phyloP scores from a whole-genome alignment of 495 filamentous ascomycete species.

The Aspergillus homomorphus region DNA sequence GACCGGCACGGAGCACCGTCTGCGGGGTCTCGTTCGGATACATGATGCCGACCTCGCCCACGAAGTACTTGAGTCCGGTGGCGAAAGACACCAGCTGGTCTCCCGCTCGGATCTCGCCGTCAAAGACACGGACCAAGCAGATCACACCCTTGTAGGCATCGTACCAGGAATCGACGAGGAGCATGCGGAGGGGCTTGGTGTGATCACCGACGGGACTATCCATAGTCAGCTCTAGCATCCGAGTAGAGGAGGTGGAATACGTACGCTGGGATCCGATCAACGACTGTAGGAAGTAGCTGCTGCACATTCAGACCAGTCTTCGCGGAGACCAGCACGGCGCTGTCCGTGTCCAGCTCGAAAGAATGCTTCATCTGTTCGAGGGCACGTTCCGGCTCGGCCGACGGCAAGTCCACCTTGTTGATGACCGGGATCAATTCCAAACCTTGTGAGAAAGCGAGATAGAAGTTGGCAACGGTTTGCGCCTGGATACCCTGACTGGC shows the following conservation, averaged over 20 bases:
- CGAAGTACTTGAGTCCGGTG: constrained; percentile 80
- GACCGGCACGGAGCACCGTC: constrained; percentile 75
- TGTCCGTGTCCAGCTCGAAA: constrained; percentile 82
- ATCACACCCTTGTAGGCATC: constrained; percentile 93
- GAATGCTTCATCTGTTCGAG: constrained; percentile 79
- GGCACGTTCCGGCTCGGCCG: constrained; percentile 79
- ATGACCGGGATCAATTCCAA: constrained; percentile 84
- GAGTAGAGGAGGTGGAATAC: constrained; percentile 17
- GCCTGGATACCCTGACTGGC: constrained; percentile 90
- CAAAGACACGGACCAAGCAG: constrained; percentile 85
- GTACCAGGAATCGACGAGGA: constrained; percentile 98
- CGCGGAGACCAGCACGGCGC: constrained; percentile 83
- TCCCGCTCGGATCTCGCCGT: constrained; percentile 77
- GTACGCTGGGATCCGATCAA: constrained; percentile 75
- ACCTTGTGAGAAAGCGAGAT: constrained; percentile 89
- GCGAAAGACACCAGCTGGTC: constrained; percentile 81
- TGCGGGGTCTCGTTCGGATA: constrained; percentile 86
- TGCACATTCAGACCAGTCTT: constrained; percentile 90
- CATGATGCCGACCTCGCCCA: constrained; percentile 97
- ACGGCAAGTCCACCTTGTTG: constrained; percentile 92
- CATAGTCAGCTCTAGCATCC: constrained; percentile 17
- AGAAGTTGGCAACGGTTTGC: constrained; percentile 97
- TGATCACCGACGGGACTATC: constrained; percentile 66
- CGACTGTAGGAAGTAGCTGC: constrained; percentile 73
- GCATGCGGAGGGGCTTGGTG: constrained; percentile 68